phyloP scores from a whole-genome alignment of 2,329 filamentous ascomycete genomes.

The Aureobasidium sp. region DNA sequence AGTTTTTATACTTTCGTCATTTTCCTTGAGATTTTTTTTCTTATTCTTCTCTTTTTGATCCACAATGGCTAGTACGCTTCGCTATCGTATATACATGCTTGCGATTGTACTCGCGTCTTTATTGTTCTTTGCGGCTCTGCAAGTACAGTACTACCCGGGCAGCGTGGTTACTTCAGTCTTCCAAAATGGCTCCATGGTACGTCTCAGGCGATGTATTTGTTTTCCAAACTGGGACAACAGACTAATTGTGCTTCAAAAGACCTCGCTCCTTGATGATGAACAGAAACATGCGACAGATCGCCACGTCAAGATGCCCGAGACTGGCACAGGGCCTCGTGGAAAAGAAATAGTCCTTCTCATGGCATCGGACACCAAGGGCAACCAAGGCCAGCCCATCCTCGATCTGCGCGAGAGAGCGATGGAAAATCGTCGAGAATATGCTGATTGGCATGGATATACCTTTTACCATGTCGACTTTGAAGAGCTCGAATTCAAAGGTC shows the following conservation, averaged over 20 bases:
- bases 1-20: too few relatives aligned
- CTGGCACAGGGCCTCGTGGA: not conserved
- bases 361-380: not conserved
- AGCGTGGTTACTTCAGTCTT: not conserved
- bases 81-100: too few relatives aligned
- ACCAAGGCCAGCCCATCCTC: not conserved
- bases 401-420: not conserved
- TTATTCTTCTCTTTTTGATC: too few relatives aligned
- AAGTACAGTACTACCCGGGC: too few relatives aligned
- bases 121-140: too few relatives aligned
- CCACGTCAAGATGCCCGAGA: not conserved
- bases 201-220: not conserved
- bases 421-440: not conserved
- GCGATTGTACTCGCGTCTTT: too few relatives aligned
- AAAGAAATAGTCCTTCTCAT: not conserved
- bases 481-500: not conserved
- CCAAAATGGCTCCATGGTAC: not conserved
- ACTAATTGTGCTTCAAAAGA: not conserved
- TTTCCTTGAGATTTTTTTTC: too few relatives aligned
- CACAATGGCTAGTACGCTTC: too few relatives aligned
- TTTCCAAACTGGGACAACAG: not conserved
- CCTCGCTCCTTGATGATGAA: not conserved
- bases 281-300: not conserved
- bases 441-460: not conserved
- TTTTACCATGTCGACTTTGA: not conserved